Conservation (phyloP, 176 grass and related monocot genomes). For the Pontederia crassipes region DNA sequence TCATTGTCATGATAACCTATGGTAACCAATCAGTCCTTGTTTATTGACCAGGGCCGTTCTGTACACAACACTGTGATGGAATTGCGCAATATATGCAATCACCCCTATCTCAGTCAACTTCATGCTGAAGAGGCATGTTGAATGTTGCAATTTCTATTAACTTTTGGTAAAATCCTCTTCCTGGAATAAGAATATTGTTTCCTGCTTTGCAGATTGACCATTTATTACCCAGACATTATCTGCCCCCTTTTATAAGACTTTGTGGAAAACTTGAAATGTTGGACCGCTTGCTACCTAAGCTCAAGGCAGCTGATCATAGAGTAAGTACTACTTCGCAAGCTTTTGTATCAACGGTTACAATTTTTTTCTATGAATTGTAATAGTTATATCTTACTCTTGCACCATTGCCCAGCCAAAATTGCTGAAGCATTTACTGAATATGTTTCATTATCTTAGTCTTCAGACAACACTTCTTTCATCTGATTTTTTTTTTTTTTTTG, state of each 20-base stretch:
- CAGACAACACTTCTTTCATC: too few species aligned
- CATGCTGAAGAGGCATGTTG: constrained; percentile 75
- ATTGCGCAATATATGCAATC: constrained; percentile 97
- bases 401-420: too few species aligned
- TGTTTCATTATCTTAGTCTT: too few species aligned
- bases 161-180: constrained; percentile 5
- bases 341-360: neutral
- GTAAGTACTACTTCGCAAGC: constrained; percentile 31
- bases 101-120: constrained; percentile 95
- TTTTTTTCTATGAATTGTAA: neutral
- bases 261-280: constrained; percentile 99
- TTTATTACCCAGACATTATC: constrained; percentile 85
- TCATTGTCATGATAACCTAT: neutral
- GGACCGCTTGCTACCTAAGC: constrained; percentile 86
- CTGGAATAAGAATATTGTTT: constrained; percentile 10
- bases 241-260: constrained; percentile 74
- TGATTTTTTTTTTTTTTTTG: too few species aligned
- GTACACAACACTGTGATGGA: constrained; percentile 99
- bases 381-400: neutral
- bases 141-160: neutral
- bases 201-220: constrained; percentile 57
- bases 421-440: too few species aligned
- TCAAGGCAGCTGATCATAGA: constrained; percentile 89
- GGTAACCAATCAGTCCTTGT: constrained; percentile 4
- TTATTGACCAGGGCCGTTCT: constrained; percentile 51